Evolutionary conservation across 2,329 filamentous ascomycete genomes (phyloP), one percentile per base, ranked within the genome.

Genomic region (Scopulariopsis brevicaulis): DNA sequence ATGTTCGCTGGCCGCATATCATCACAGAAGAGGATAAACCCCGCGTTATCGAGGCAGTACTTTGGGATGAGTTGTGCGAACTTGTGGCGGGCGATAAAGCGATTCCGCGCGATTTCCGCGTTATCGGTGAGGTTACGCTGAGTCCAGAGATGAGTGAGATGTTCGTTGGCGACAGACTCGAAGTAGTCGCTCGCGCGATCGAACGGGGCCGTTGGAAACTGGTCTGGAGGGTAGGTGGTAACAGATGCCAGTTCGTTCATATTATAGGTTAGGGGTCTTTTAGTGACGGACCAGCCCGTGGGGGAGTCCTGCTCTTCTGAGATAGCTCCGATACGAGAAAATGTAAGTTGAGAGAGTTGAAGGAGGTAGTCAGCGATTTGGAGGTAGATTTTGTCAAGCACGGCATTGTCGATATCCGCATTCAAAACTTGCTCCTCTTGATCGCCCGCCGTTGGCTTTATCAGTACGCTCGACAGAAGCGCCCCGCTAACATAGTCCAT

Each of bases 1-100:
- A 76, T 71, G 59, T 76, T 74, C 20, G 63, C 24, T 5, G 70
- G 69, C 34, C 65, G 67, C 22, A 76, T 53, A 60, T 74, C 71
- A 59, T 73, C 69, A 59, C 70, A 74, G 63, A 71, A 75, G 54
- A 66, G 63, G 59, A 65, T 64, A 63, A 73, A 75, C 32, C 66
- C 70, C 18, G 55, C 32, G 43, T 73, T 63, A 32, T 68, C 58
- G 11, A 63, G 62, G 54, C 63, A 62, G 51, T 69, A 66, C 50
- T 66, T 63, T 46, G 65, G 56, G 50, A 70, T 64, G 1, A 73
- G 66, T 59, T 70, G 62, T 48, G 48, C 46, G 57, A 72, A 69
- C 28, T 63, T 64, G 60, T 66, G 65, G 43, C 70, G 68, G 40
- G 71, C 68, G 53, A 72, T 65, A 57, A 67, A 72, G 5, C 65